These are phyloP conservation scores for Starmera stellimalicola DNA, from an alignment of 1,139 yeast genomes.

Conservation along the genomic window DNA sequence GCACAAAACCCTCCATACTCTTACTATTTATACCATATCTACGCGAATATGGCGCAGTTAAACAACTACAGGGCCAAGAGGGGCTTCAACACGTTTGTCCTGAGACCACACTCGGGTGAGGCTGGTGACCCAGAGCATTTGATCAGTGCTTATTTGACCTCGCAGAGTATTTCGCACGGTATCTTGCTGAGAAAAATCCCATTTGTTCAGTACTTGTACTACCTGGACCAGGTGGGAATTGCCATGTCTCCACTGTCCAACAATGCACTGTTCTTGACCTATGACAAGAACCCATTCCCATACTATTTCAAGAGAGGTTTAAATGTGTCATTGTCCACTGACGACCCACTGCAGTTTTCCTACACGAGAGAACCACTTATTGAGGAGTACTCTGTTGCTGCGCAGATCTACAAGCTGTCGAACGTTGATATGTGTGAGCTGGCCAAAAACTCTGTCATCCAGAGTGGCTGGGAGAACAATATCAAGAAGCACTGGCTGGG, in stretches of 20 bases:
- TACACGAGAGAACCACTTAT: slow-evolving; percentile 97
- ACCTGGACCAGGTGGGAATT: slow-evolving; percentile 88
- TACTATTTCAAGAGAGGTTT: slow-evolving; percentile 85
- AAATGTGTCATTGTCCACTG: slow-evolving; percentile 85
- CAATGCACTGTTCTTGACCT: slow-evolving; percentile 89
- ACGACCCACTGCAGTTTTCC: slow-evolving; percentile 91
- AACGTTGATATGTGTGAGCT: slow-evolving; percentile 95
- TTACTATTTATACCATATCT: slow-evolving; percentile 83
- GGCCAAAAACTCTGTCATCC: slow-evolving; percentile 74
- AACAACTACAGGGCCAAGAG: slow-evolving; percentile 71
- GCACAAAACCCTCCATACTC: slow-evolving; percentile 92
- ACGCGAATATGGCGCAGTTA: slow-evolving; percentile 75
- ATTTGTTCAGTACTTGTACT: slow-evolving; percentile 85
- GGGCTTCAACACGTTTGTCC: slow-evolving; percentile 77
- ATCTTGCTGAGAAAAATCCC: slow-evolving; percentile 88
- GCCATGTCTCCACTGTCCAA: slow-evolving; percentile 99
- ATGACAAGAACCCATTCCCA: slow-evolving; percentile 90
- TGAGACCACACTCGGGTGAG: slow-evolving; percentile 98
- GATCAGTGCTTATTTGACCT: slow-evolving; percentile 78
- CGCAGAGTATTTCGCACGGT: slow-evolving; percentile 94
- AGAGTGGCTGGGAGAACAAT: slow-evolving; percentile 84
- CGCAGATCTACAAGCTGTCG: slow-evolving; percentile 88
- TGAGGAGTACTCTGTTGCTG: slow-evolving; percentile 96
- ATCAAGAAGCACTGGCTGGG: slow-evolving; percentile 94
- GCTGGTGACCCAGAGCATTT: slow-evolving; percentile 99